Base-by-base conservation (phyloP, 2,329 filamentous ascomycete genomes). In the Phaeosphaeriaceae sp. region DNA sequence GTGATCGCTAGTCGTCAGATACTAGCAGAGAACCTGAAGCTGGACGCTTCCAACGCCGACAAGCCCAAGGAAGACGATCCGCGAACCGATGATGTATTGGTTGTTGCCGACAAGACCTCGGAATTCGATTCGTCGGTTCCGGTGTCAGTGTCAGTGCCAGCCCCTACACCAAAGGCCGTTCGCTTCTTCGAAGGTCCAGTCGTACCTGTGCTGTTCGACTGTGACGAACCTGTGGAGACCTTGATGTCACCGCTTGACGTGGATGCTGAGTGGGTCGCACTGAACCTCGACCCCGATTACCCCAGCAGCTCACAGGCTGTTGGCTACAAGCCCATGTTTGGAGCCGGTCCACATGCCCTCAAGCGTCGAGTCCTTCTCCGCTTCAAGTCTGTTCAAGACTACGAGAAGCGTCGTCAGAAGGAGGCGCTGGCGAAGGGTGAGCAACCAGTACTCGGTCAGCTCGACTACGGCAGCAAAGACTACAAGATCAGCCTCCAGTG, bases 381-480 rank as follows among this genome's bases (percentile, higher is more conserved):
- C 23, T 55, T 47, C 45, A 52, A 47, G 23, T 44, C 50, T 26
- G 51, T 60, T 13, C 54, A 51, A 26, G 26, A 43, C 8, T 52
- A 52, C 34, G 54, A 57, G 32, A 21, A 34, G 39, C 51, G 37
- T 13, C 54, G 54, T 33, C 21, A 36, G 16, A 13, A 46, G 17
- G 48, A 46, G 7, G 28, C 26, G 15, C 15, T 44, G 15, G 45
- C 37, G 4, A 23, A 7, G 3, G 40, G 38, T 3, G 44, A 43
- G 16, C 15, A 18, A 4, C 29, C 30, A 12, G 30, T 28, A 1
- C 37, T 52, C 4, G 47, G 49, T 16, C 56, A 58, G 29, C 40
- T 56, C 4, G 45, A 54, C 21, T 58, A 58, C 30, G 56, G 56
- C 20, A 58, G 54, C 28, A 39, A 32, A 9, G 34, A 48, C 37